Percentiles rank a stretch among this genome's conserved stretches.
phyloP scores from a whole-genome alignment of 345 rosid genomes.

The Heritiera littoralis region DNA sequence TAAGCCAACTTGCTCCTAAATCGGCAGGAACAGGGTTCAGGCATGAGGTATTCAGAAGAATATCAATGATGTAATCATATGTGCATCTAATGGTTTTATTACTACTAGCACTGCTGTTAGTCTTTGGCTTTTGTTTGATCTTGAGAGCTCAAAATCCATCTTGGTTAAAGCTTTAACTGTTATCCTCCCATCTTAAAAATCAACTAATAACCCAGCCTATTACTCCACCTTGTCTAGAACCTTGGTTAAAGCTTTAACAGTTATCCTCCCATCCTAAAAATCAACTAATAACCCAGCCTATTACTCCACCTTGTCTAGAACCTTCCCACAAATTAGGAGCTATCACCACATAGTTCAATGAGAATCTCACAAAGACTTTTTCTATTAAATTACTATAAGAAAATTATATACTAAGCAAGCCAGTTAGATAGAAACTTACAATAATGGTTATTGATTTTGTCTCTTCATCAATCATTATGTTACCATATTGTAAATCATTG shows the following conservation, averaged over 20 bases:
- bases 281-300: not conserved
- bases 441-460: constrained; percentile 82
- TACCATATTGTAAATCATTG: constrained; percentile 96
- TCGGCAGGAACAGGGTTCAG: not conserved
- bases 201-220: not conserved
- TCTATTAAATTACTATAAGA: not conserved
- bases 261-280: constrained; percentile 1
- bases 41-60: not conserved
- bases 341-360: not conserved
- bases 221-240: not conserved
- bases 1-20: not conserved
- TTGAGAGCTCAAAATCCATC: not conserved
- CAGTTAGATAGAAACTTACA: constrained; percentile 47
- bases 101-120: not conserved
- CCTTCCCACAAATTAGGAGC: not conserved
- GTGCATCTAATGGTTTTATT: not conserved
- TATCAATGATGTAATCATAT: not conserved
- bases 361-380: not conserved
- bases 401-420: constrained; percentile 7
- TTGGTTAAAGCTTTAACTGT: not conserved
- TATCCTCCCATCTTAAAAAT: not conserved
- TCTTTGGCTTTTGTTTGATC: not conserved
- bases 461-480: constrained; percentile 90
- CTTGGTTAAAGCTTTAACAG: not conserved
- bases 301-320: not conserved